Evolutionary conservation across 2,329 filamentous ascomycete species (phyloP), one percentile per base, ranked within the genome.

Genomic region (Volutella citrinella): DNA sequence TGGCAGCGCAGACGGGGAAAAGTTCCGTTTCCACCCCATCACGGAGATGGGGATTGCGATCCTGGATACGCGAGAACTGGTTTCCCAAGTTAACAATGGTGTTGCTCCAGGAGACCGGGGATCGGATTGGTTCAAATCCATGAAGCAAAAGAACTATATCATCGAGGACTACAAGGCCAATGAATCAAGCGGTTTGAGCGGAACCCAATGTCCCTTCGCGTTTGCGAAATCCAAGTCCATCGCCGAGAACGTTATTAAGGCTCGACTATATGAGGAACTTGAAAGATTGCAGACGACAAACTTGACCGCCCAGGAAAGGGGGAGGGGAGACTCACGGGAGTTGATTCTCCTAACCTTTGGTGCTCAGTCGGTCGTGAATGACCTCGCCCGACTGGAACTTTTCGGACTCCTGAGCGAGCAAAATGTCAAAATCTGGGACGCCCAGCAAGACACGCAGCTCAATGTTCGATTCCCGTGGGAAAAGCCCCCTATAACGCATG

Each of bases 61-160:
- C 13, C 28, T 48, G 3, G 45, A 45, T 19, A 45, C 48, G 36
- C 32, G 45, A 17, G 19, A 38, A 5, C 29, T 41, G 3, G 4
- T 48, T 8, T 16, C 23, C 13, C 25, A 17, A 7, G 27, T 25
- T 7, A 34, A 34, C 0, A 16, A 28, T 2, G 21, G n/a, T 3
- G 18, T 20, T 0, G 33, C 23, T 7, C 45, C 42, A 0, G 39
- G 40, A 19, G 42, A 44, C 8, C 30, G 45, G 19, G 45, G 42
- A 1, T 40, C 36, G 2, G 43, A 36, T 8, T 48, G 45, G 45
- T 48, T 45, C 24, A 30, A 22, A n/a, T 25, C 36, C 10, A 48
- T 49, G 40, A 31, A 30, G 3, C 31, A 36, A 5, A 14, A 30
- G 7, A 39, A 48, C 17, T 44, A 34, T 7, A 43, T 46, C 4